These are phyloP conservation scores for Dactylellina parvicollis DNA, from an alignment of 2,329 filamentous ascomycete genomes.

Conservation along the genomic window DNA sequence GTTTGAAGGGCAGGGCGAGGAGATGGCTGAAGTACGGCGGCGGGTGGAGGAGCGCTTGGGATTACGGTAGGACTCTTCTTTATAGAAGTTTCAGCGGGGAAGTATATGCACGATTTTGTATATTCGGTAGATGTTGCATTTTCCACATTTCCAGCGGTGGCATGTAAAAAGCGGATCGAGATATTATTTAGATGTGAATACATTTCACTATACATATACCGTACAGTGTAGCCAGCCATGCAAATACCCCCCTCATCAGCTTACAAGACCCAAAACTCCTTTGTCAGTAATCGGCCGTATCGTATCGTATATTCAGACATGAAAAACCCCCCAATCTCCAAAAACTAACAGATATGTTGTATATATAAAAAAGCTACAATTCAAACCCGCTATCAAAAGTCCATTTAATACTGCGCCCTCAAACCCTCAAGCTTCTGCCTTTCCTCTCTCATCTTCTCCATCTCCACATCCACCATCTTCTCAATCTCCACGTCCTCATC, in stretches of 20 bases:
- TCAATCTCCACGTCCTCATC: conserved; percentile 20
- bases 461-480: conserved; percentile 1
- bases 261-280: no score
- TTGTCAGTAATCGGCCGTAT: no score
- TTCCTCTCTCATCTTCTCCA: neutral
- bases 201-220: neutral
- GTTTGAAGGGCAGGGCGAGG: conserved; percentile 49
- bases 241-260: no score
- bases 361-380: neutral
- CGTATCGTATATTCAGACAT: no score
- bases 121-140: no score
- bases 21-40: conserved; percentile 46
- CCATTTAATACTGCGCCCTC: conserved; percentile 18
- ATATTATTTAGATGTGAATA: conserved; percentile 1
- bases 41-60: conserved; percentile 47
- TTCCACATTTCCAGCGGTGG: neutral
- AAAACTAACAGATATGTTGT: no score
- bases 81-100: no score
- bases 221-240: neutral
- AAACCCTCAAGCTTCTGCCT: conserved; percentile 14
- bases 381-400: neutral
- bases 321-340: neutral
- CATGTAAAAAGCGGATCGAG: neutral
- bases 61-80: conserved; percentile 18
- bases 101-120: no score